Evolutionary conservation across 305 asterid genomes (phyloP).

Genomic region (Solanum chacoense): DNA sequence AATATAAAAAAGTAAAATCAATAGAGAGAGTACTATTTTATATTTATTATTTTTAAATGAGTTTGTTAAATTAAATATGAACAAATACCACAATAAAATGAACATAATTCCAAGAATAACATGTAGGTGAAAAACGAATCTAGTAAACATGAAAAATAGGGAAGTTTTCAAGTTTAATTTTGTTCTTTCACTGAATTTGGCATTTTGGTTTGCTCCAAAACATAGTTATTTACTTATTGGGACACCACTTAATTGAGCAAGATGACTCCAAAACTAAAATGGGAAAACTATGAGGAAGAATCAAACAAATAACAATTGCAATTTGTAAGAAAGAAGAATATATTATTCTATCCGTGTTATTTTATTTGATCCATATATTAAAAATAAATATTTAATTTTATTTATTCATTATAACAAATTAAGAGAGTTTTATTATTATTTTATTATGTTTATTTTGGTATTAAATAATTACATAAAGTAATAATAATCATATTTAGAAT

Average conservation of each 20-base stretch:
- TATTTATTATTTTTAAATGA: not conserved
- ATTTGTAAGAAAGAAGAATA: not conserved
- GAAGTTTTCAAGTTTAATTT: not conserved
- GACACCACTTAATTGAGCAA: not conserved
- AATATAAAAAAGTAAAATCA: not conserved
- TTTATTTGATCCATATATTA: not conserved
- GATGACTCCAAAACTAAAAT: not conserved
- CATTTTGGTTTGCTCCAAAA: not conserved
- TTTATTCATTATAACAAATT: no score
- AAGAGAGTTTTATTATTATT: not conserved
- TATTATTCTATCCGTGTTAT: not conserved
- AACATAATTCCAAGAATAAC: not conserved
- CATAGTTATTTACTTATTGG: not conserved
- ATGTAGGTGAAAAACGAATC: not conserved
- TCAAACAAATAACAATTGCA: not conserved
- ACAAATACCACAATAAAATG: not conserved
- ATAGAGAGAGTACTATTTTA: not conserved
- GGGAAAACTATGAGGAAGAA: not conserved
- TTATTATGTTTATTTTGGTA: no score
- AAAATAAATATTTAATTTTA: no score
- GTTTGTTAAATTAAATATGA: not conserved
- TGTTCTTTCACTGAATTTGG: not conserved
- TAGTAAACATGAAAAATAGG: not conserved
- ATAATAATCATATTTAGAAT: no score
- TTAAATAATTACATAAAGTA: no score